phyloP scores from a whole-genome alignment of 169 alveolate genomes.

The Plasmodium billcollinsi region DNA sequence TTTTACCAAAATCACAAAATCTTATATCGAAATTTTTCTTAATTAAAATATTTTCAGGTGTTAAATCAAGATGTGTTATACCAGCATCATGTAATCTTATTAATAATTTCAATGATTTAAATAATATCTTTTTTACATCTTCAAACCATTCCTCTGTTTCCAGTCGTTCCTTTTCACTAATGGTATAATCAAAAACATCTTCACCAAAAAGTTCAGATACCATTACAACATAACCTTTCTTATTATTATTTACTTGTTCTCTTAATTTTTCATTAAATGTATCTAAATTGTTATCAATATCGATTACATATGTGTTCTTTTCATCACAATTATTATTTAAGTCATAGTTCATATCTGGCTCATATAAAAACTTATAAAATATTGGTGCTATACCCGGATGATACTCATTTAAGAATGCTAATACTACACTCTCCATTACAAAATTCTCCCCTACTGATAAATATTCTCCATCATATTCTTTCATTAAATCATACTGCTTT shows the following conservation, averaged over 20 bases:
- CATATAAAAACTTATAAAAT: slow-evolving; percentile 80
- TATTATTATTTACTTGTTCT: slow-evolving; percentile 47
- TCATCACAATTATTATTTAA: neutral
- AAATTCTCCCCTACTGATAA: slow-evolving; percentile 88
- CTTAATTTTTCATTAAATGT: slow-evolving; percentile 42
- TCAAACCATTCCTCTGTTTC: slow-evolving; percentile 67
- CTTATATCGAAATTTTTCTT: slow-evolving; percentile 79
- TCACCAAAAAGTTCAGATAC: slow-evolving; percentile 81
- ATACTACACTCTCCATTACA: slow-evolving; percentile 87
- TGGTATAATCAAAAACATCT: slow-evolving; percentile 80
- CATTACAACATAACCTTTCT: slow-evolving; percentile 77
- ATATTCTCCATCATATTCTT: slow-evolving; percentile 83
- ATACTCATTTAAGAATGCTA: slow-evolving; percentile 77
- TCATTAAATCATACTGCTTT: slow-evolving; percentile 81
- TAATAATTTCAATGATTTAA: slow-evolving; percentile 75
- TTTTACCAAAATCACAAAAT: slow-evolving; percentile 86
- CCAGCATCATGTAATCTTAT: slow-evolving; percentile 84
- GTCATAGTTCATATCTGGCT: slow-evolving; percentile 19
- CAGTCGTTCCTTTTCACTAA: slow-evolving; percentile 30
- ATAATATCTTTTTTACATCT: slow-evolving; percentile 81
- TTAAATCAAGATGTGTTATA: slow-evolving; percentile 84
- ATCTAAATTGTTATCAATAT: slow-evolving; percentile 1
- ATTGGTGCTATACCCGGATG: slow-evolving; percentile 82
- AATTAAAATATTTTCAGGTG: slow-evolving; percentile 87
- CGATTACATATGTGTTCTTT: neutral